Evolutionary conservation across 176 grass and related monocot genomes (phyloP).

Genomic region (Zea mays): Zm-B73-REFERENCE-NAM-5.0 NC_050098.1:212621501-212622000

Average conservation of each 20-base stretch:
- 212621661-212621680: conserved; percentile 11
- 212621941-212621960: conserved; percentile 6
- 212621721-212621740: not conserved
- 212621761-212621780: not conserved
- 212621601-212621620: conserved; percentile 17
- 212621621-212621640: conserved; percentile 30
- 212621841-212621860: conserved; percentile 29
- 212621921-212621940: not conserved
- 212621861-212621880: conserved; percentile 5
- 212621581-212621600: conserved; percentile 25
- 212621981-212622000: not conserved
- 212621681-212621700: not conserved
- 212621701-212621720: conserved; percentile 23
- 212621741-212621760: not conserved
- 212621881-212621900: not conserved
- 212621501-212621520: conserved; percentile 9
- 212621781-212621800: not conserved
- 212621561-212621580: not conserved
- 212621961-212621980: conserved; percentile 1
- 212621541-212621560: not conserved
- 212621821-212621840: conserved; percentile 2
- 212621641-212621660: conserved; percentile 11
- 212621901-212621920: conserved; percentile 27
- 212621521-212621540: conserved; percentile 32
- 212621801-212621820: conserved; percentile 25